Percentiles rank a stretch among this genome's conserved stretches.
phyloP scores from a whole-genome alignment of 257 asterid species.

The Dorcoceras hygrometricum region DNA sequence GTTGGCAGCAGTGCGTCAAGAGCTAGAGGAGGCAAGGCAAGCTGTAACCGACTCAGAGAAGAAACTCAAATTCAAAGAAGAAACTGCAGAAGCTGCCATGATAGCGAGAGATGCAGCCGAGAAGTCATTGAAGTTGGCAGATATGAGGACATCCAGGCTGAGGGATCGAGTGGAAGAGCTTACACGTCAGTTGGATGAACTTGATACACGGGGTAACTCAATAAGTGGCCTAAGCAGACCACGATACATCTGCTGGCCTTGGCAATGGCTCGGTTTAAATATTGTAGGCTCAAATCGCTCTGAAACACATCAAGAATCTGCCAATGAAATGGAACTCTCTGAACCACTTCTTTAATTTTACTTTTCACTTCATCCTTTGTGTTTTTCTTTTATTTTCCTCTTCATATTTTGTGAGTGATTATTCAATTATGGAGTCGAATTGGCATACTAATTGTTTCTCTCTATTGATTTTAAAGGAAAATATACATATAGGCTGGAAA shows the following conservation, averaged over 20 bases:
- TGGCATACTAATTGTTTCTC: background rate
- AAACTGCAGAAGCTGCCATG: slow-evolving; percentile 95
- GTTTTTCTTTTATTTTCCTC: background rate
- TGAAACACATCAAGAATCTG: slow-evolving; percentile 41
- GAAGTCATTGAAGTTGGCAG: slow-evolving; percentile 84
- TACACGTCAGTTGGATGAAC: slow-evolving; percentile 79
- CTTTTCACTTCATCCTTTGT: slow-evolving; percentile 2
- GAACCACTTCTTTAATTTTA: slow-evolving; percentile 74
- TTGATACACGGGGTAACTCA: slow-evolving; percentile 56
- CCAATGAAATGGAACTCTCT: slow-evolving; percentile 97
- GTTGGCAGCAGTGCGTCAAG: slow-evolving; percentile 69
- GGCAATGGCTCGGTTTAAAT: slow-evolving; percentile 99
- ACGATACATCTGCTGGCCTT: slow-evolving; percentile 92
- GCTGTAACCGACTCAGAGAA: slow-evolving; percentile 69
- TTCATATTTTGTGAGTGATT: slow-evolving; percentile 14
- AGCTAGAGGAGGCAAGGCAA: slow-evolving; percentile 81
- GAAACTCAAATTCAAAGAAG: slow-evolving; percentile 88
- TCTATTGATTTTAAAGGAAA: background rate
- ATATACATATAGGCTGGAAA: background rate
- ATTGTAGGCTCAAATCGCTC: slow-evolving; percentile 52
- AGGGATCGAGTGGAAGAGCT: slow-evolving; percentile 94
- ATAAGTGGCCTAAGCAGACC: slow-evolving; percentile 54
- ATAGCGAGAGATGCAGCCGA: slow-evolving; percentile 98
- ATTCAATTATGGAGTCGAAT: slow-evolving; percentile 3
- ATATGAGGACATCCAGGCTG: slow-evolving; percentile 73